These are phyloP conservation scores for Hsuehochloa calcarea DNA, from an alignment of 176 grass and related monocot genomes.

Conservation along the genomic window DNA sequence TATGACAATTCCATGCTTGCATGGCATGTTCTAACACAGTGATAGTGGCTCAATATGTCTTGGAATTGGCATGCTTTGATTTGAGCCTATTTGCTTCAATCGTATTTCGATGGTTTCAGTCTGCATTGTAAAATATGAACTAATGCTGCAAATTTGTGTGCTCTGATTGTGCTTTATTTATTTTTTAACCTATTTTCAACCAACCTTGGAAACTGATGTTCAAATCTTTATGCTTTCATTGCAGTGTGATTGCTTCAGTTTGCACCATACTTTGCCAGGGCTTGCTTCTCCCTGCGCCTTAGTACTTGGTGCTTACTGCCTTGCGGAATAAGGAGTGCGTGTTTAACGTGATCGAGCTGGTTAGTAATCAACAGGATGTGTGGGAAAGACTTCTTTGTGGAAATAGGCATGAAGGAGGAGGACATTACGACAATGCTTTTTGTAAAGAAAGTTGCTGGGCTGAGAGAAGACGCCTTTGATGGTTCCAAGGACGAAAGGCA, in stretches of 20 bases:
- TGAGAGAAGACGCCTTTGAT: constrained; percentile 49
- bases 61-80: constrained; percentile 10
- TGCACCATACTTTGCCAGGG: not conserved
- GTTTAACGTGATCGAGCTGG: not conserved
- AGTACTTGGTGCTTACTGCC: no score
- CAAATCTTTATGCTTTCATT: constrained; percentile 9
- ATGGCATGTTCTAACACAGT: not conserved
- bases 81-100: not conserved
- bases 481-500: constrained; percentile 44
- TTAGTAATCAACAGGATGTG: constrained; percentile 43
- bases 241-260: constrained; percentile 14
- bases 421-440: constrained; percentile 64
- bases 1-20: not conserved
- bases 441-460: constrained; percentile 39
- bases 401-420: constrained; percentile 70
- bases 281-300: no score
- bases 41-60: not conserved
- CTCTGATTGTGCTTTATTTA: not conserved
- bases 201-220: not conserved
- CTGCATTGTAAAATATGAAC: not conserved
- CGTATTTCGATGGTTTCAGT: not conserved
- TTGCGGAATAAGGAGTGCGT: not conserved
- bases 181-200: not conserved
- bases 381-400: constrained; percentile 32
- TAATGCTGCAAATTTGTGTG: not conserved